A percentile compares a stretch with the other conserved stretches of the same genome.
Conservation (phyloP, 805 yeast genomes). For the Saccharomycopsis babjevae region DNA sequence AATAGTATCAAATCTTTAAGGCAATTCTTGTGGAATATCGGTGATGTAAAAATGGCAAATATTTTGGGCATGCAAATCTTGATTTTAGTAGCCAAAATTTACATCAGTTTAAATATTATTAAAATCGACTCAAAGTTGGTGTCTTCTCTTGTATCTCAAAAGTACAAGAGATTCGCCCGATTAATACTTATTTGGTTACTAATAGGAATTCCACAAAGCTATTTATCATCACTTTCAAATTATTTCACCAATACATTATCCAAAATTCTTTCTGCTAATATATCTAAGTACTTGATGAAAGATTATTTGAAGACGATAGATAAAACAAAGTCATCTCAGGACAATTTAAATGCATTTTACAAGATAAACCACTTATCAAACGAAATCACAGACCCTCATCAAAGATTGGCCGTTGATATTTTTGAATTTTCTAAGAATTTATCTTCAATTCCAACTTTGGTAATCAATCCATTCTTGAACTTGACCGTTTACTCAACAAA, state of each 20-base stretch:
- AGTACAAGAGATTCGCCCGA: slow-evolving; percentile 51
- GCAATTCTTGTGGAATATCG: slow-evolving; percentile 3
- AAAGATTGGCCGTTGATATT: slow-evolving; percentile 72
- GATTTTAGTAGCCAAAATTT: slow-evolving; percentile 56
- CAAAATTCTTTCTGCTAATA: slow-evolving; percentile 47
- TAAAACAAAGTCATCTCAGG: slow-evolving; percentile 24
- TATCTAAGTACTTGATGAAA: slow-evolving; percentile 55
- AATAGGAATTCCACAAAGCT: slow-evolving; percentile 77
- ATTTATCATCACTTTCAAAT: slow-evolving; percentile 60
- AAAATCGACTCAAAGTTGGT: slow-evolving; percentile 78
- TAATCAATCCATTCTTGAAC: slow-evolving; percentile 30
- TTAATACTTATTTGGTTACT: slow-evolving; percentile 69
- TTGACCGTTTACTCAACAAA: slow-evolving; percentile 11
- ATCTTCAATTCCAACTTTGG: slow-evolving; percentile 69
- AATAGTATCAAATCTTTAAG: slow-evolving; percentile 14
- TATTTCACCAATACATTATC: slow-evolving; percentile 52
- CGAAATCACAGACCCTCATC: slow-evolving; percentile 65
- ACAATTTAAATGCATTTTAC: slow-evolving; percentile 56
- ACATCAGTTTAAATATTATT: slow-evolving; percentile 73
- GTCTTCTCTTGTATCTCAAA: slow-evolving; percentile 65
- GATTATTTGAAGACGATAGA: slow-evolving; percentile 50
- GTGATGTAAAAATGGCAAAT: slow-evolving; percentile 21
- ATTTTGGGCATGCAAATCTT: slow-evolving; percentile 42
- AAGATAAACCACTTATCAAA: slow-evolving; percentile 53
- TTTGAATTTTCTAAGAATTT: slow-evolving; percentile 62